Evolutionary conservation across 2,329 filamentous ascomycete species (phyloP), one percentile per base, ranked within the genome.

Genomic region (Colletotrichum shisoi): DNA sequence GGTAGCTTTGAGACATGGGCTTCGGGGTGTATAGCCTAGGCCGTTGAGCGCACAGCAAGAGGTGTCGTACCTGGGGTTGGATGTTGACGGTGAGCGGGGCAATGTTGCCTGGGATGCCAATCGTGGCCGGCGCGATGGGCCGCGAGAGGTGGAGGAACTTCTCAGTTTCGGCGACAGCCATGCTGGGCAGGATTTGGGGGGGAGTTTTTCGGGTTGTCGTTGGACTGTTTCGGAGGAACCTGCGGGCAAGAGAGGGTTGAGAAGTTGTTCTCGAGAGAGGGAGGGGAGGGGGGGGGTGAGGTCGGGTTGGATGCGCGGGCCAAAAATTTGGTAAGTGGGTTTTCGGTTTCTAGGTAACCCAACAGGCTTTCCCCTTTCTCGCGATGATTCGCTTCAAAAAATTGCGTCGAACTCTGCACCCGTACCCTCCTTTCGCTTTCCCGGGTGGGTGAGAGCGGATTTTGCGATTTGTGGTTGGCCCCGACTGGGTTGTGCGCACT

Each of bases 71-170:
- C 87, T 97, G 94, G 76, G 95, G 94, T 80, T 97, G 95, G 80
- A 99, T 91, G 78, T 92, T 91, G 78, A 99, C 93, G 79, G 90
- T 91, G 79, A 99, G 88, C 81, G 95, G 95, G 81, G 93, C 91
- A 79, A 93, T 94, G 74, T 90, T 93, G 76, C 90, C 89, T 81
- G 93, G 91, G 76, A 91, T 88, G 78, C 91, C 91, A 74, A 93
- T 84, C 68, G 87, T 84, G 70, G 90, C 89, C 73, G 93, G 93
- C 79, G 93, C 93, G 76, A 98, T 85, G 75, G 95, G 95, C 80
- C 95, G 89, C 77, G 94, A 90, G 73, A 99, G 90, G 81, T 99
- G 95, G 76, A 98, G 89, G 84, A 97, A 98, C 71, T 91, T 91
- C 79, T 94, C 91, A 75, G 87, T 85, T 79, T 89, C 83, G 48